A percentile compares a stretch with the other conserved stretches of the same genome.
Conservation (phyloP, 2,329 filamentous ascomycete species). For the Ophiocordyceps polyrhachis-furcata region DNA sequence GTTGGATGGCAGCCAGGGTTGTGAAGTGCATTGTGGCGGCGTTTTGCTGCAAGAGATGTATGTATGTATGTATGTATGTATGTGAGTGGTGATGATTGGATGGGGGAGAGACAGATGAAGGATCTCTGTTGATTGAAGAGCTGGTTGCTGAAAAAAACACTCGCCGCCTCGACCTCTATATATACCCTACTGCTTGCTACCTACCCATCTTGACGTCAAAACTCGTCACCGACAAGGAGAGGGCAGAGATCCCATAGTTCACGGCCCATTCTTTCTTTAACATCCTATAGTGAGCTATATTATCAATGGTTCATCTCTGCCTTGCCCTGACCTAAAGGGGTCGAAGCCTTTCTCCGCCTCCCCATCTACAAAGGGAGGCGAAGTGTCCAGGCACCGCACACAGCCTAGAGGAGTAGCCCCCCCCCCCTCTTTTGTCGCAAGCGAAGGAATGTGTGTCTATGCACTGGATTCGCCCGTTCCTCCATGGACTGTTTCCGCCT, state of each 20-base stretch:
- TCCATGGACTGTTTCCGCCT: not conserved
- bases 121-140: no score
- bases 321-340: slow-evolving; percentile 2
- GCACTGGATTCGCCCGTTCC: not conserved
- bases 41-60: no score
- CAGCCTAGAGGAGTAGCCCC: no score
- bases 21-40: not conserved
- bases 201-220: no score
- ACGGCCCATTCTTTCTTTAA: not conserved
- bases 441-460: not conserved
- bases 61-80: fast-evolving
- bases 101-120: no score
- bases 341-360: not conserved
- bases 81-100: no score
- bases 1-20: not conserved
- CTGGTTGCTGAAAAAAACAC: no score
- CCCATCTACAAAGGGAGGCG: not conserved
- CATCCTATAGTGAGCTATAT: not conserved
- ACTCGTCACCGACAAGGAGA: not conserved
- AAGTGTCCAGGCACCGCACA: not conserved
- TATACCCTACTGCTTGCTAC: no score
- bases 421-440: no score
- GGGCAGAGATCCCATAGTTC: not conserved
- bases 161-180: no score
- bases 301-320: not conserved